A percentile compares a stretch with the other conserved stretches of the same genome.
Conservation (phyloP, 2,329 filamentous ascomycete genomes). For the Penicillium sp. region DNA sequence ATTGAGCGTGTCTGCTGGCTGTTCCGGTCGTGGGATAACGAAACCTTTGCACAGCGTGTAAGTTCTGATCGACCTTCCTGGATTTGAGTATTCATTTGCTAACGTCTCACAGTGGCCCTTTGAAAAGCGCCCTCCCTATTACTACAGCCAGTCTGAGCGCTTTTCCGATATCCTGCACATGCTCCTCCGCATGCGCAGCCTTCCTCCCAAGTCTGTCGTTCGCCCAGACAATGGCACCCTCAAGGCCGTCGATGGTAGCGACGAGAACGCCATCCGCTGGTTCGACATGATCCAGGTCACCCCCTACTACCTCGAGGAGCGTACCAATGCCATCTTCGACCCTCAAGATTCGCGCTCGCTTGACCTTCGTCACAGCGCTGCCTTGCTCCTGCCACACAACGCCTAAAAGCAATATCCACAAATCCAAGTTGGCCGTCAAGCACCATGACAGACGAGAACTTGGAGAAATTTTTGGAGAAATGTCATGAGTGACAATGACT, state of each 20-base stretch:
- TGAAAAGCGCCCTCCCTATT: conserved; percentile 58
- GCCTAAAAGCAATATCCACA: conserved; percentile 7
- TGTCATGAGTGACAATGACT: neutral
- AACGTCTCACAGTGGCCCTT: conserved; percentile 56
- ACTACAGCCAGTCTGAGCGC: conserved; percentile 62
- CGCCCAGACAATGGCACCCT: conserved; percentile 47
- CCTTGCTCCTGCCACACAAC: conserved; percentile 38
- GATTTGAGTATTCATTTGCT: conserved; percentile 11
- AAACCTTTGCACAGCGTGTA: conserved; percentile 44
- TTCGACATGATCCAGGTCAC: conserved; percentile 51
- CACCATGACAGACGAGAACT: neutral
- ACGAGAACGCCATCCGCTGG: conserved; percentile 48
- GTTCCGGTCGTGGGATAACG: conserved; percentile 60
- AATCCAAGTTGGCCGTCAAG: neutral
- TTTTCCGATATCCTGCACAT: conserved; percentile 64
- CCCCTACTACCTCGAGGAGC: conserved; percentile 47
- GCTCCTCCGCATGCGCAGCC: conserved; percentile 62
- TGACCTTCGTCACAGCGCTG: conserved; percentile 48
- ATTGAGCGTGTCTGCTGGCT: conserved; percentile 66
- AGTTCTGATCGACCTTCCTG: conserved; percentile 19
- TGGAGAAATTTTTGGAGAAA: too few species aligned
- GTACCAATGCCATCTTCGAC: conserved; percentile 47
- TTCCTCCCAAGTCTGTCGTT: conserved; percentile 50
- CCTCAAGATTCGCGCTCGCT: conserved; percentile 49
- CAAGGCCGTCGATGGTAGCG: conserved; percentile 46